phyloP scores from a whole-genome alignment of 2,329 filamentous ascomycete species.

The Diaporthe humulicola region DNA sequence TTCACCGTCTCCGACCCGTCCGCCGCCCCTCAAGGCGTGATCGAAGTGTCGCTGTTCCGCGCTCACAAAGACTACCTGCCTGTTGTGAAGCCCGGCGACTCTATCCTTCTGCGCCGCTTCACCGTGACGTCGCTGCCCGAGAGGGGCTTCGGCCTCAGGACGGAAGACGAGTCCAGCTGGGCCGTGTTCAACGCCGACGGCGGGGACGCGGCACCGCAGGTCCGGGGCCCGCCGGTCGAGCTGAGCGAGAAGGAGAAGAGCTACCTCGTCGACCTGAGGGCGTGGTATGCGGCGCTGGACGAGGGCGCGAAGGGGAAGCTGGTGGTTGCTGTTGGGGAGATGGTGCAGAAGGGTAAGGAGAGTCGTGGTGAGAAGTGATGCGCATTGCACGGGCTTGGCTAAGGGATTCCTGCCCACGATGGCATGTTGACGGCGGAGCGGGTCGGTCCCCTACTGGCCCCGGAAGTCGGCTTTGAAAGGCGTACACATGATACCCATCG shows the following conservation, averaged over 20 bases:
- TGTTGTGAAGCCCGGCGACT: slow-evolving; percentile 67
- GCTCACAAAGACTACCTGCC: slow-evolving; percentile 71
- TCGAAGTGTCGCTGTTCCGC: slow-evolving; percentile 70
- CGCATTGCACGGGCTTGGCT: neutral
- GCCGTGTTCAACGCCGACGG: slow-evolving; percentile 68
- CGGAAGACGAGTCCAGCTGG: slow-evolving; percentile 69
- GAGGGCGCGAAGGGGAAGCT: slow-evolving; percentile 60
- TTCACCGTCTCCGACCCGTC: slow-evolving; percentile 71
- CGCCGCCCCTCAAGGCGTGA: slow-evolving; percentile 61
- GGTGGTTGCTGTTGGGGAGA: slow-evolving; percentile 53
- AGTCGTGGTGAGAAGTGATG: slow-evolving; percentile 32
- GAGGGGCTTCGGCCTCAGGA: slow-evolving; percentile 68
- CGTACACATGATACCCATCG: slow-evolving; percentile 24
- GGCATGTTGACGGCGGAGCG: neutral
- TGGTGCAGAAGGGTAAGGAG: slow-evolving; percentile 35
- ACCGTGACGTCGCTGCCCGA: slow-evolving; percentile 65
- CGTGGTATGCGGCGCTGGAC: slow-evolving; percentile 65
- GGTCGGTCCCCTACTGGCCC: neutral
- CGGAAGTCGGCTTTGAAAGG: neutral
- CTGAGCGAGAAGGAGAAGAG: slow-evolving; percentile 62
- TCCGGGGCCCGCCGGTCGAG: slow-evolving; percentile 72
- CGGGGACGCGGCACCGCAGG: slow-evolving; percentile 60
- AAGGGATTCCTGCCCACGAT: neutral
- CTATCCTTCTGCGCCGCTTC: slow-evolving; percentile 70
- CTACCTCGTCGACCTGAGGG: slow-evolving; percentile 62